Conservation (phyloP, 164 flowering plant genomes). For the Echeveria elegans region DNA sequence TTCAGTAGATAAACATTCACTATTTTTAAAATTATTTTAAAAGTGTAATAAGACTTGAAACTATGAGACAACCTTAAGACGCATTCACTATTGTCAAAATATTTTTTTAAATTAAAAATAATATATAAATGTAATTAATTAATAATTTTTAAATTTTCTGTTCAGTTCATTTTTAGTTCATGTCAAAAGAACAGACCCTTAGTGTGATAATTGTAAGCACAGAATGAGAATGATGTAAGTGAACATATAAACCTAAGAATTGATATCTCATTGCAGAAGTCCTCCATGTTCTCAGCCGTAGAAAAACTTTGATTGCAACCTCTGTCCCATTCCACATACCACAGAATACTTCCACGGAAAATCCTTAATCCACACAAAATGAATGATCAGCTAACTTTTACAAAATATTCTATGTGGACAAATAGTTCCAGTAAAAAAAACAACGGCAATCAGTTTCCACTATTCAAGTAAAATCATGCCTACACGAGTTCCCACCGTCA, state of each 20-base stretch:
- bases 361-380: slow-evolving; percentile 34
- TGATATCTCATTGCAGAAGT: slow-evolving; percentile 93
- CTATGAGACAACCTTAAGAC: too few species aligned
- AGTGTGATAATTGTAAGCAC: background rate
- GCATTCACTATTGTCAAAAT: too few species aligned
- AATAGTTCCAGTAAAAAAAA: background rate
- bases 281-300: slow-evolving; percentile 97
- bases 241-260: slow-evolving; percentile 54
- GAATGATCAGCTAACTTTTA: background rate
- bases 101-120: too few species aligned
- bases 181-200: too few species aligned
- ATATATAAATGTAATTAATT: too few species aligned
- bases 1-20: too few species aligned
- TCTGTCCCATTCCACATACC: slow-evolving; percentile 99
- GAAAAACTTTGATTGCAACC: slow-evolving; percentile 86
- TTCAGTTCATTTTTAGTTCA: too few species aligned
- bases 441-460: background rate
- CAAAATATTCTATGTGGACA: background rate
- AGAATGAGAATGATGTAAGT: background rate
- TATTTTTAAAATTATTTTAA: too few species aligned
- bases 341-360: slow-evolving; percentile 94
- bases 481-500: slow-evolving; percentile 93
- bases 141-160: too few species aligned
- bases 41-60: too few species aligned
- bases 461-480: slow-evolving; percentile 21